Percentiles rank a stretch among this genome's conserved stretches.
These are phyloP conservation scores for Aspergillus hiratsukae DNA, from an alignment of 2,329 filamentous ascomycete genomes.

Conservation along the genomic window DNA sequence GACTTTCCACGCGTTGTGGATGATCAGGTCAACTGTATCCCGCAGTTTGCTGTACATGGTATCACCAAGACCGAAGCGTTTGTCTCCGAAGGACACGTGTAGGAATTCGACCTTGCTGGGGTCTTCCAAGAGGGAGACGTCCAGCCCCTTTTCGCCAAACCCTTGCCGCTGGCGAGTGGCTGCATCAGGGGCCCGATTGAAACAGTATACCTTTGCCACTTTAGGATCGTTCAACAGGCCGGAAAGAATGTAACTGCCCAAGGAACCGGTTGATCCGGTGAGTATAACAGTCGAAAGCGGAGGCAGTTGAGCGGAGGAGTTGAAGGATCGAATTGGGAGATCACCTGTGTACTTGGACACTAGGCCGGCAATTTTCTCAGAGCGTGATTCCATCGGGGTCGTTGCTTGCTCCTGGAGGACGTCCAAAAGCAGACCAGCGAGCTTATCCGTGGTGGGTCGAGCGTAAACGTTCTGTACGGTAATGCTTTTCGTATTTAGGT, in stretches of 20 bases:
- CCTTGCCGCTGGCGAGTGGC: neutral
- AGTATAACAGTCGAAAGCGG: neutral
- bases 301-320: too few species aligned
- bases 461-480: too few species aligned
- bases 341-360: too few species aligned
- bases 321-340: too few species aligned
- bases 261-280: constrained; percentile 3
- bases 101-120: neutral
- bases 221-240: neutral
- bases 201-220: constrained; percentile 3
- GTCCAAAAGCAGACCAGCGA: too few species aligned
- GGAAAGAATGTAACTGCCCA: constrained; percentile 2
- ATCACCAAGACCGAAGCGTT: neutral
- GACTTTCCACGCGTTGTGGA: constrained; percentile 31
- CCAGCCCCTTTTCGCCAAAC: neutral
- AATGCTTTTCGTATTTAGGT: too few species aligned
- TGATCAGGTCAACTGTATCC: constrained; percentile 14
- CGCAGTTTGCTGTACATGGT: constrained; percentile 10
- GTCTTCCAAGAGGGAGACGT: neutral
- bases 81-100: neutral
- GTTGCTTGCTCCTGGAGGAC: too few species aligned
- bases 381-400: too few species aligned
- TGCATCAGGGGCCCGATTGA: neutral
- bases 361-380: too few species aligned
- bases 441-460: too few species aligned